These are phyloP conservation scores for Phytophthora foliorum DNA, from an alignment of 352 stramenopile genomes.

Conservation along the genomic window DNA sequence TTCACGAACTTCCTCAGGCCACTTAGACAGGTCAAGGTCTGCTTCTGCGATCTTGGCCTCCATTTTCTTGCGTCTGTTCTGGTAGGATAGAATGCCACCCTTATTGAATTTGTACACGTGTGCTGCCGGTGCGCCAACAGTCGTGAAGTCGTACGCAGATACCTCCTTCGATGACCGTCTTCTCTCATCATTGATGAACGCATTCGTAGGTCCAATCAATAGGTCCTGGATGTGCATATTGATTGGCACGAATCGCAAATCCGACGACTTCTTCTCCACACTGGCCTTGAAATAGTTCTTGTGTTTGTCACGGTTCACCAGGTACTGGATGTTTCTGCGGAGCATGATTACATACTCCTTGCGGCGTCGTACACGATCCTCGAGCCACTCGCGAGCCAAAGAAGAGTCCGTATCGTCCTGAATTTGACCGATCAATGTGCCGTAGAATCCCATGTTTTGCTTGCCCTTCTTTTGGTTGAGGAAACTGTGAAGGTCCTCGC, in stretches of 20 bases:
- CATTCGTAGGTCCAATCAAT: conserved; percentile 82
- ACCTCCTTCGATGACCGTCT: conserved; percentile 84
- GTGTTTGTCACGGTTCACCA: conserved; percentile 90
- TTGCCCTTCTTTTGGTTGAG: conserved; percentile 91
- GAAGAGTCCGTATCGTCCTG: conserved; percentile 87
- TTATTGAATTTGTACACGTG: conserved; percentile 92
- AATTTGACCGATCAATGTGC: conserved; percentile 89
- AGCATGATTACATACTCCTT: conserved; percentile 88
- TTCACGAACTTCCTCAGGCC: conserved; percentile 82
- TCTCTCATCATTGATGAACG: conserved; percentile 88
- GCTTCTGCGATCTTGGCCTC: conserved; percentile 74
- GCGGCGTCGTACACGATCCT: conserved; percentile 77
- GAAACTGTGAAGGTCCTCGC: conserved; percentile 81
- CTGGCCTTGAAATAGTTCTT: conserved; percentile 92
- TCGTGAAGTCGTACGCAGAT: conserved; percentile 87
- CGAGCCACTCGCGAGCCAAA: conserved; percentile 81
- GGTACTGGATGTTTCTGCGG: conserved; percentile 86
- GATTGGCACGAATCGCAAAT: conserved; percentile 88
- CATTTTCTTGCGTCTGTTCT: conserved; percentile 86
- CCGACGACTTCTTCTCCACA: conserved; percentile 86
- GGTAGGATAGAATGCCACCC: conserved; percentile 84
- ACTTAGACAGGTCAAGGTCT: conserved; percentile 80
- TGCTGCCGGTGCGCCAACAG: conserved; percentile 80
- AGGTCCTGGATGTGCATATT: conserved; percentile 91
- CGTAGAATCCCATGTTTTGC: conserved; percentile 85